Evolutionary conservation across 1,284 basidiomycete genomes (phyloP).

Genomic region (Trichosporon faecale): DNA sequence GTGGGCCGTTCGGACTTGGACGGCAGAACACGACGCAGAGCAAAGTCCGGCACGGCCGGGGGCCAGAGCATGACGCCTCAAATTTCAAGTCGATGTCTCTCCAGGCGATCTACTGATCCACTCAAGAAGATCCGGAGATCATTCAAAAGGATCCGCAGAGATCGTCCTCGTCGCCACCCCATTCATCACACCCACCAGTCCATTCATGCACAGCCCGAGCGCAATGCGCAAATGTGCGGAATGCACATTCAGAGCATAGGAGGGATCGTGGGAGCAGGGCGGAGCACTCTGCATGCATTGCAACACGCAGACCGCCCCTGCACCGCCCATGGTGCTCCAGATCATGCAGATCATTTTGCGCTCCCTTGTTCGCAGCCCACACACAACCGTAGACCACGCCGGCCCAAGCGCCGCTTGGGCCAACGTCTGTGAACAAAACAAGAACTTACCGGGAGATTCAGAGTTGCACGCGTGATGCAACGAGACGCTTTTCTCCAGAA

Average conservation of each 20-base stretch:
- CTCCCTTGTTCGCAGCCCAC: not conserved
- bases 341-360: not conserved
- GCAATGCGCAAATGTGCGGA: not conserved
- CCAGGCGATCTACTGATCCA: not conserved
- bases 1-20: not conserved
- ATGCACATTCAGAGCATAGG: not conserved
- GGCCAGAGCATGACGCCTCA: not conserved
- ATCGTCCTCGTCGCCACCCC: constrained; percentile 2
- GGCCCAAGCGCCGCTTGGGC: not conserved
- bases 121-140: not conserved
- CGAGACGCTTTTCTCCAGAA: not conserved
- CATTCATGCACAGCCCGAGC: not conserved
- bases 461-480: not conserved
- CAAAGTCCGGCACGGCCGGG: not conserved
- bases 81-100: not conserved
- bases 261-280: not conserved
- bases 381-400: not conserved
- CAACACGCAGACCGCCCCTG: not conserved
- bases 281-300: not conserved
- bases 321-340: not conserved
- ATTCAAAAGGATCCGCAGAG: constrained; percentile 5
- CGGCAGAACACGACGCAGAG: not conserved
- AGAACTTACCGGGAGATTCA: not conserved
- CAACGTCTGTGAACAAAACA: not conserved
- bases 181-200: not conserved